Conservation (phyloP, 805 yeast species). For the Sugiyamaella qingdaonensis region DNA sequence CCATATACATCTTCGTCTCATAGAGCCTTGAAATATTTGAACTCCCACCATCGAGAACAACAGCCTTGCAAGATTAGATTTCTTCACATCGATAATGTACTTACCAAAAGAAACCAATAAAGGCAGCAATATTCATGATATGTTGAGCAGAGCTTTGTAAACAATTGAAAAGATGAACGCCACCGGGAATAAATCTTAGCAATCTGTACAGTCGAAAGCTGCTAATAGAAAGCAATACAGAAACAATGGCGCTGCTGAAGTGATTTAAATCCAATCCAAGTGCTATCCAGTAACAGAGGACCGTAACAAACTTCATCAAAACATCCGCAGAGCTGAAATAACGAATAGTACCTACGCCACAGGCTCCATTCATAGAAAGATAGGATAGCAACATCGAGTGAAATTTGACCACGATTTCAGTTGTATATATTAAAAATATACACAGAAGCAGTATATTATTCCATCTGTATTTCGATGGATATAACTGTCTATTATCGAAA, state of each 20-base stretch:
- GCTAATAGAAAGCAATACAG: slow-evolving; percentile 66
- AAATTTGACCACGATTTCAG: too few species aligned
- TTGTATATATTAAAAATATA: too few species aligned
- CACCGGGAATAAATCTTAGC: slow-evolving; percentile 67
- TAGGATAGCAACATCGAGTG: too few species aligned
- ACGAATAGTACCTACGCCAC: too few species aligned
- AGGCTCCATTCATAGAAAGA: too few species aligned
- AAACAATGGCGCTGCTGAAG: slow-evolving; percentile 50
- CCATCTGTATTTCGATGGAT: too few species aligned
- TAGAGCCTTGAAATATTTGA: slow-evolving; percentile 80
- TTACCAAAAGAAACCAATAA: slow-evolving; percentile 67
- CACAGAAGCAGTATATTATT: too few species aligned
- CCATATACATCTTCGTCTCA: slow-evolving; percentile 85
- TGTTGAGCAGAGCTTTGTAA: slow-evolving; percentile 69
- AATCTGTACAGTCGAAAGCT: slow-evolving; percentile 67
- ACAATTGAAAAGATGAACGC: slow-evolving; percentile 62
- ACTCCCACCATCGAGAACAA: slow-evolving; percentile 82
- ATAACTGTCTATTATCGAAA: too few species aligned
- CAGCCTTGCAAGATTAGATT: slow-evolving; percentile 32
- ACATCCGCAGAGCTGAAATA: too few species aligned
- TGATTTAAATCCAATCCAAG: slow-evolving; percentile 46
- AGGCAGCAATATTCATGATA: slow-evolving; percentile 64
- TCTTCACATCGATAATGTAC: slow-evolving; percentile 23
- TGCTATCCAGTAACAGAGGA: slow-evolving; percentile 64
- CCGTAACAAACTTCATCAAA: too few species aligned